Base-by-base conservation (phyloP, 345 rosid genomes). In the Moringa oleifera region DNA sequence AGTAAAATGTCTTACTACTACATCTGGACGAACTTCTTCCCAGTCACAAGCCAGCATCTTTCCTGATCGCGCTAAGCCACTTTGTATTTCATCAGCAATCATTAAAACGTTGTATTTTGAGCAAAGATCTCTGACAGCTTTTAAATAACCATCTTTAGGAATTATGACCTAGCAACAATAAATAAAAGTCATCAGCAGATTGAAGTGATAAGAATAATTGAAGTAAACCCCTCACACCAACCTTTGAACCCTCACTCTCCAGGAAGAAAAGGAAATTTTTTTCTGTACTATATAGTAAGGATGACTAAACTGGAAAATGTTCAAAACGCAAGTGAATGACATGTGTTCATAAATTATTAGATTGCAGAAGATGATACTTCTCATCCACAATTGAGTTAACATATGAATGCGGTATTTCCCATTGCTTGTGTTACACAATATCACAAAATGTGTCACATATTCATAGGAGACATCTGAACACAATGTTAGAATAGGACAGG, bases 61-160 rank as follows among this genome's bases (percentile, higher is more conserved):
- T 53, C 99, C 97, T 0, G 92, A 70, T 68, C 97, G 79, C 0
- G 90, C 99, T 70, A 93, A 75, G 68, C 98, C 98, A 77, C 90
- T 84, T 78, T 93, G 97, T 70, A 93, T 86, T 72, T 93, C 99
- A 70, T 93, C 98, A 31, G 96, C 97, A 56, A 93, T 88, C 98
- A 93, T 93, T 68, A 93, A 73, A 62, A 93, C 62, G 57, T 90
- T 88, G 69, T 90, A 65, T 73, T 86, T 77, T 5, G 89, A 65
- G 76, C 98, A 93, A 62, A 93, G 96, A 51, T 86, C 89, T 78
- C 99, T 80, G 31, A 88, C 95, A 55, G 86, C 58, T 71, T 81
- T 83, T 68, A 93, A 62, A 73, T 93, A 93, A 70, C 96, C 97
- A 55, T 85, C 78, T 0, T 91, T 91, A 49, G 96, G 98, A 73